Conservation (phyloP, 2,329 filamentous ascomycete genomes). For the Phialophora expanda region DNA sequence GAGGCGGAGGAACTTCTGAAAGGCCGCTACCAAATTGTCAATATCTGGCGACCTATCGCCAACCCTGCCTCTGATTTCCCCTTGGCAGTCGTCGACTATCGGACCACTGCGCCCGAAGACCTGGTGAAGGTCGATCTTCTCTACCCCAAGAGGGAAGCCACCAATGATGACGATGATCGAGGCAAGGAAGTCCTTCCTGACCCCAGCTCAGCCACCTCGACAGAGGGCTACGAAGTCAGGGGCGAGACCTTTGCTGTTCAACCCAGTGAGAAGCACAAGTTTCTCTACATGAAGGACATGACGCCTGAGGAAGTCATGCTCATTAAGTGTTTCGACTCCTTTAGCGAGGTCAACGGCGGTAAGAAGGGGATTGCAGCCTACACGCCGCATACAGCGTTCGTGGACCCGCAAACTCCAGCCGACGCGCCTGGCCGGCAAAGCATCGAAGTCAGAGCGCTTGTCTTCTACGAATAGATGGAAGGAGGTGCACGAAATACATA, state of each 20-base stretch:
- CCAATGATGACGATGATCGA: conserved; percentile 58
- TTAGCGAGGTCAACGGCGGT: conserved; percentile 46
- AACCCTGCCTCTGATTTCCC: conserved; percentile 69
- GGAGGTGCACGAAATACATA: conserved; percentile 4
- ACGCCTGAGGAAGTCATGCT: conserved; percentile 60
- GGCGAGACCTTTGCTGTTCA: conserved; percentile 68
- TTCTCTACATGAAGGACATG: conserved; percentile 73
- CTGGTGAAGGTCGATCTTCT: conserved; percentile 67
- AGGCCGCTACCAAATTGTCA: conserved; percentile 69
- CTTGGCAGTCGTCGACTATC: conserved; percentile 70
- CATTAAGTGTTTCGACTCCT: conserved; percentile 63
- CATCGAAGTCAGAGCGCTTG: conserved; percentile 68
- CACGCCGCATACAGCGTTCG: conserved; percentile 62
- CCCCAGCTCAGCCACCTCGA: conserved; percentile 52
- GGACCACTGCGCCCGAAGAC: conserved; percentile 62
- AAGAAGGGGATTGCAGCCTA: conserved; percentile 53
- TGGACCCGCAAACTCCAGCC: conserved; percentile 59
- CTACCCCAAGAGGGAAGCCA: conserved; percentile 63
- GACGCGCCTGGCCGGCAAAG: conserved; percentile 61
- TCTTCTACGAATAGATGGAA: conserved; percentile 62
- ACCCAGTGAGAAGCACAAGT: conserved; percentile 63
- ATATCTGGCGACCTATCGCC: conserved; percentile 72
- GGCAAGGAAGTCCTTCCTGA: conserved; percentile 64
- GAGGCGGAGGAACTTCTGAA: conserved; percentile 64
- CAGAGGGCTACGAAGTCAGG: conserved; percentile 65